Base-by-base conservation (phyloP, 805 yeast genomes). In the Myxozyma sirexii region DNA sequence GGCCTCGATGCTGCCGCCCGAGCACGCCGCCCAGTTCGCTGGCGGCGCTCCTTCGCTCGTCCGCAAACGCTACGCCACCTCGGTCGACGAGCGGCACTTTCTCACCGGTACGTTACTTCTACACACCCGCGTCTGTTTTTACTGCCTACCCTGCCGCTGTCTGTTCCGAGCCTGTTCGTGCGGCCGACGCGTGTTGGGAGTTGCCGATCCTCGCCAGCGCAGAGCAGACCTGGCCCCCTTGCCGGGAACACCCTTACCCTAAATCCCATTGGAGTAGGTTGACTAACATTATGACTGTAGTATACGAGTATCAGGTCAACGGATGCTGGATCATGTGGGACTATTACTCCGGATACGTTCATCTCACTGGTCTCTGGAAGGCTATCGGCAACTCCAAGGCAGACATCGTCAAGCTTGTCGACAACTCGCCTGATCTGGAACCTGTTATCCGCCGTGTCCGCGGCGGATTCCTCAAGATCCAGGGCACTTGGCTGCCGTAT, bases 401-500 rank as follows among this genome's bases (percentile, higher is more conserved):
- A 2, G 94, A 88, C 70, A 87, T 88, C 45, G 88, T 86, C 56
- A 85, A 84, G 72, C 75, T 88, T 45, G 75, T 88, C 33, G 90
- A 87, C 69, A 75, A 74, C 56, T 73, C 78, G 21, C 92, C 92
- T 1, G 84, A 84, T 67, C 77, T 84, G 55, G 89, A 83, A 65
- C 82, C 79, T 17, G 80, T 79, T 43, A 80, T 87, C 56, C 83
- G 83, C 67, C 81, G 97, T 52, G 90, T 91, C 15, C 77, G 97
- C 56, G 97, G 97, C 48, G 97, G 97, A 1, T 90, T 84, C 68
- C 80, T 91, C 65, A 90, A 90, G 76, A 90, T 92, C 65, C 97
- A 91, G 75, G 97, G 97, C 3, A 90, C 97, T 7, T 92, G 97
- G 97, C 75, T 90, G 41, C 93, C 96, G 1, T 86, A 75, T 69